A percentile compares a stretch with the other conserved stretches of the same genome.
phyloP scores from a whole-genome alignment of 805 yeast genomes.

The Hanseniaspora guilliermondii region DNA sequence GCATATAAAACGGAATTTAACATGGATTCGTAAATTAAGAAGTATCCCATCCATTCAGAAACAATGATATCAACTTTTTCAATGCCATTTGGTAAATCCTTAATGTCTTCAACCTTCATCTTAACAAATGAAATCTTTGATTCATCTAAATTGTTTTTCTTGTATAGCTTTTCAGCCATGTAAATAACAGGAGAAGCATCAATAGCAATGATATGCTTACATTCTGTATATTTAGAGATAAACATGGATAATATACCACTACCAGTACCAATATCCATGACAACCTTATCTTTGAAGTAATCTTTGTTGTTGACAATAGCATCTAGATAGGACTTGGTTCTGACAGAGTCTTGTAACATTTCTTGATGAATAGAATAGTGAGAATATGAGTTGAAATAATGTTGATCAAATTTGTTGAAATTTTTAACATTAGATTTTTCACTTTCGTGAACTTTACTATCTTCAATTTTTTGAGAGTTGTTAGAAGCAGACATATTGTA shows the following conservation, averaged over 20 bases:
- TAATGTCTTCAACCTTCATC: slow-evolving; percentile 89
- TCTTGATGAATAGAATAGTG: slow-evolving; percentile 98
- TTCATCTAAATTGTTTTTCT: slow-evolving; percentile 70
- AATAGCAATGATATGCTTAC: slow-evolving; percentile 92
- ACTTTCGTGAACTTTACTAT: slow-evolving; percentile 13
- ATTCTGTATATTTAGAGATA: slow-evolving; percentile 91
- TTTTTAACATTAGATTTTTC: slow-evolving; percentile 57
- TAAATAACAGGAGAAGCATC: slow-evolving; percentile 94
- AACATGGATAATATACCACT: slow-evolving; percentile 96
- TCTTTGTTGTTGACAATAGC: slow-evolving; percentile 85
- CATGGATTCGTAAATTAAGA: slow-evolving; percentile 91
- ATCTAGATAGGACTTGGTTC: slow-evolving; percentile 82
- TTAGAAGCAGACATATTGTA: slow-evolving; percentile 5
- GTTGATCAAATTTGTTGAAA: slow-evolving; percentile 69
- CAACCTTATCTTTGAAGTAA: slow-evolving; percentile 83
- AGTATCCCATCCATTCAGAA: slow-evolving; percentile 99
- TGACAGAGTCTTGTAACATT: slow-evolving; percentile 89
- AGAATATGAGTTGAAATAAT: slow-evolving; percentile 88
- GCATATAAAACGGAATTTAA: slow-evolving; percentile 90
- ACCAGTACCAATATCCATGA: slow-evolving; percentile 97
- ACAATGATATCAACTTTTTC: slow-evolving; percentile 86
- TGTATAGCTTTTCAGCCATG: slow-evolving; percentile 84
- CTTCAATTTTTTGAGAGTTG: slow-evolving; percentile 12
- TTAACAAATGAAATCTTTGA: slow-evolving; percentile 66
- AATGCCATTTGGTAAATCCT: slow-evolving; percentile 47